A percentile compares a stretch with the other conserved stretches of the same genome.
phyloP scores from a whole-genome alignment of 345 rosid species.

The Eucalyptus curtisii region DNA sequence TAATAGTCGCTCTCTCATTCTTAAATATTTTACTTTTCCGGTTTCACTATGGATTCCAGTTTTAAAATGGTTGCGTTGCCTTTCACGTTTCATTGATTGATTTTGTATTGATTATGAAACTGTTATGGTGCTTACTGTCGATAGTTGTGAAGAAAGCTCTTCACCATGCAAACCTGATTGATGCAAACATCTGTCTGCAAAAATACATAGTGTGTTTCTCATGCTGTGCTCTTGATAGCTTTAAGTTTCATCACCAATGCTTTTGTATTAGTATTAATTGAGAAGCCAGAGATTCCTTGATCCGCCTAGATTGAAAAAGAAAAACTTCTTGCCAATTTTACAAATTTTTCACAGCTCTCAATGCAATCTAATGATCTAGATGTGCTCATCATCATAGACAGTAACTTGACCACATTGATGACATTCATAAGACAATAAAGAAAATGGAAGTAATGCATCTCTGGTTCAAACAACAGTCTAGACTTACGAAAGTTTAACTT shows the following conservation, averaged over 20 bases:
- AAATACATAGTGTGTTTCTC: not conserved
- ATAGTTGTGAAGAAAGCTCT: not conserved
- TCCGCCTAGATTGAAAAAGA: not conserved
- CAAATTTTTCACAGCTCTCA: not conserved
- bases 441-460: not conserved
- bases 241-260: not conserved
- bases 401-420: not conserved
- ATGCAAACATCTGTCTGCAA: not conserved
- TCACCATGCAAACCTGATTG: not conserved
- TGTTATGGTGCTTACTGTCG: not conserved
- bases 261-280: not conserved
- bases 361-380: not conserved
- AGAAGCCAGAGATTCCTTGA: not conserved
- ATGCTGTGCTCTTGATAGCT: not conserved
- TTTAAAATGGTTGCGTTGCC: too few relatives aligned
- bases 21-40: too few relatives aligned
- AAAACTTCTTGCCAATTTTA: not conserved
- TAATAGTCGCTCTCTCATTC: too few relatives aligned
- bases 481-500: too few relatives aligned
- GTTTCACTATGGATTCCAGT: too few relatives aligned
- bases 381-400: not conserved
- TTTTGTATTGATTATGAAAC: too few relatives aligned
- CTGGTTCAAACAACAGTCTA: not conserved
- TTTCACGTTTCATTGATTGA: too few relatives aligned
- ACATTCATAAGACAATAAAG: not conserved